Evolutionary conservation across 2,329 filamentous ascomycete species (phyloP).

Genomic region (Diplodia intermedia): DNA sequence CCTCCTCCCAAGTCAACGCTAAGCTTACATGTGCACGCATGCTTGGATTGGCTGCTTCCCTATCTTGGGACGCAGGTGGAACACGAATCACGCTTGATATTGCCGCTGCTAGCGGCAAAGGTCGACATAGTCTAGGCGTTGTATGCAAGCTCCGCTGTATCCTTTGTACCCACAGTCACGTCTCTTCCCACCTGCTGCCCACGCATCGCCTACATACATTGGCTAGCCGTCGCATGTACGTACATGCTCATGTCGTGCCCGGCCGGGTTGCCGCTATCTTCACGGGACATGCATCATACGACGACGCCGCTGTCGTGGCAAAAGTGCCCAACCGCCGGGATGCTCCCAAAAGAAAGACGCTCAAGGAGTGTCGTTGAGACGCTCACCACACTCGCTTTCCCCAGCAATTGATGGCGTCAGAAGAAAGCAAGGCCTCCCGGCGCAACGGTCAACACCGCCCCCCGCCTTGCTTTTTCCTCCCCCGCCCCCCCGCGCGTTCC

Average conservation of each 20-base stretch:
- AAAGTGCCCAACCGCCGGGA: neutral
- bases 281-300: conserved; percentile 9
- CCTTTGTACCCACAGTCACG: neutral
- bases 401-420: neutral
- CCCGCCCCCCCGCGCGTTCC: neutral
- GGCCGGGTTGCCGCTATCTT: conserved; percentile 3
- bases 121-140: neutral
- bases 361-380: too few relatives aligned
- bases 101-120: neutral
- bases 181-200: neutral
- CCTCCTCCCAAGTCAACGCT: neutral
- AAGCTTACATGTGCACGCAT: neutral
- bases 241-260: conserved; percentile 5
- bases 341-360: neutral
- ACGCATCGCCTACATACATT: neutral
- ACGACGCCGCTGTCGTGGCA: neutral
- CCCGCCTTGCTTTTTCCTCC: neutral
- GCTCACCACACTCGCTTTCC: conserved; percentile 8
- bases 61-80: neutral
- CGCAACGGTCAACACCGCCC: neutral
- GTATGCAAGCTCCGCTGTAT: too few relatives aligned
- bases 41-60: neutral
- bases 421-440: neutral
- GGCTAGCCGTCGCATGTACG: neutral
- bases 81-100: neutral